These are phyloP conservation scores for Pestalotiopsis sp. DNA, from an alignment of 2,329 filamentous ascomycete species.

Conservation along the genomic window DNA sequence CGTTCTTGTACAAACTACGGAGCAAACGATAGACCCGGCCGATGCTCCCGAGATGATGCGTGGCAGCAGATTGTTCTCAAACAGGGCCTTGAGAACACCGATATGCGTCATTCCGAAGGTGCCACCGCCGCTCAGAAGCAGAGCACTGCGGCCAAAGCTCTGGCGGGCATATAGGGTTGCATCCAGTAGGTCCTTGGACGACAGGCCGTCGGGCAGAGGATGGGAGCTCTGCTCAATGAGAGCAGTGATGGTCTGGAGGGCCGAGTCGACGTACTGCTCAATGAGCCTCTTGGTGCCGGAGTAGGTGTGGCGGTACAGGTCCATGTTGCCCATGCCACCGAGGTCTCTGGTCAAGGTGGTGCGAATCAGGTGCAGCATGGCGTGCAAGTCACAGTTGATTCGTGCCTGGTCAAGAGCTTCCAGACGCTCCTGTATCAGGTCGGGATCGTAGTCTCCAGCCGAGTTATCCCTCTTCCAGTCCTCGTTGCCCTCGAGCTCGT, in stretches of 20 bases:
- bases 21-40: slow-evolving; percentile 82
- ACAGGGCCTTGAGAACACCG: slow-evolving; percentile 81
- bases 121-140: slow-evolving; percentile 82
- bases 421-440: slow-evolving; percentile 69
- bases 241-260: slow-evolving; percentile 71
- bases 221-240: slow-evolving; percentile 64
- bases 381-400: slow-evolving; percentile 68
- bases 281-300: slow-evolving; percentile 86
- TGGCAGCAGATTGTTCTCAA: slow-evolving; percentile 73
- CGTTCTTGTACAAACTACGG: slow-evolving; percentile 75
- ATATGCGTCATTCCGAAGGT: slow-evolving; percentile 94
- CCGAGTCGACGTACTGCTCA: slow-evolving; percentile 82
- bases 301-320: slow-evolving; percentile 82
- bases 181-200: slow-evolving; percentile 63
- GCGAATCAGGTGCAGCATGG: slow-evolving; percentile 80
- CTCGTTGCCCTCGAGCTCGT: slow-evolving; percentile 78
- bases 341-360: slow-evolving; percentile 80
- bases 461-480: slow-evolving; percentile 72
- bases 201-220: slow-evolving; percentile 52
- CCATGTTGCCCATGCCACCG: slow-evolving; percentile 82
- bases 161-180: slow-evolving; percentile 73
- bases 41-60: slow-evolving; percentile 88
- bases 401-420: slow-evolving; percentile 75
- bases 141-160: slow-evolving; percentile 81
- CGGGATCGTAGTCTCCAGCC: slow-evolving; percentile 70